phyloP scores from a whole-genome alignment of 2,329 filamentous ascomycete species.

The Calycina herbarum region DNA sequence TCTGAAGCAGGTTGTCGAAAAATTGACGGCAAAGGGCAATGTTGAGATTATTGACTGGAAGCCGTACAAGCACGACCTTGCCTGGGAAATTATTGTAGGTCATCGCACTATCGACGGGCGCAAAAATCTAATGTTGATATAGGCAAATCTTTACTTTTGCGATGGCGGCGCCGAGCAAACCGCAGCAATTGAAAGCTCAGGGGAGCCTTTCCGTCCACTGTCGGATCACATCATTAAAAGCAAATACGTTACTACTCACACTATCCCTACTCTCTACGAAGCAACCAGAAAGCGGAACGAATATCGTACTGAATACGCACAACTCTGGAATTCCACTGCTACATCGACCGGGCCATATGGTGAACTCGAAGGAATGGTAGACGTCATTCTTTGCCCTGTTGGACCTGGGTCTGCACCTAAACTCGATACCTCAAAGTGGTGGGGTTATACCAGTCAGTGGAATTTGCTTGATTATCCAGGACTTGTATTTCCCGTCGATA shows the following conservation, averaged over 20 bases:
- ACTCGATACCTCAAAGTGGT: conserved; percentile 52
- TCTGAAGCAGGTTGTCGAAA: conserved; percentile 53
- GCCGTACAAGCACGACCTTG: conserved; percentile 51
- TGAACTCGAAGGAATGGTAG: conserved; percentile 43
- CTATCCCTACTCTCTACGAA: conserved; percentile 44
- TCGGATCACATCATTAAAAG: conserved; percentile 58
- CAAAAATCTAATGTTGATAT: background rate
- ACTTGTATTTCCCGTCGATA: conserved; percentile 57
- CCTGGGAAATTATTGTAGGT: conserved; percentile 49
- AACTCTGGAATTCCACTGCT: conserved; percentile 33
- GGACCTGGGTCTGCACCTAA: conserved; percentile 56
- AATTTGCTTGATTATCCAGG: conserved; percentile 69
- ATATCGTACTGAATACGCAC: conserved; percentile 27
- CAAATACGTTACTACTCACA: conserved; percentile 44
- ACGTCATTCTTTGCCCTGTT: conserved; percentile 63
- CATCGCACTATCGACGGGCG: conserved; percentile 10
- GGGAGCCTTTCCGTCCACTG: conserved; percentile 59
- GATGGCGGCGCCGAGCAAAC: conserved; percentile 59
- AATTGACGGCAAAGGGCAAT: conserved; percentile 46
- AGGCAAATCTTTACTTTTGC: conserved; percentile 50
- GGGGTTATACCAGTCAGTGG: conserved; percentile 67
- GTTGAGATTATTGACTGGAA: conserved; percentile 58
- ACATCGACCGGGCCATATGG: conserved; percentile 35
- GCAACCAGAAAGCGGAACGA: conserved; percentile 44
- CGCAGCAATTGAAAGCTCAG: conserved; percentile 50